Evolutionary conservation across 371 early-diverging fungal genomes (phyloP), one percentile per base, ranked within the genome.

Genomic region (Lichtheimia ornata): DNA sequence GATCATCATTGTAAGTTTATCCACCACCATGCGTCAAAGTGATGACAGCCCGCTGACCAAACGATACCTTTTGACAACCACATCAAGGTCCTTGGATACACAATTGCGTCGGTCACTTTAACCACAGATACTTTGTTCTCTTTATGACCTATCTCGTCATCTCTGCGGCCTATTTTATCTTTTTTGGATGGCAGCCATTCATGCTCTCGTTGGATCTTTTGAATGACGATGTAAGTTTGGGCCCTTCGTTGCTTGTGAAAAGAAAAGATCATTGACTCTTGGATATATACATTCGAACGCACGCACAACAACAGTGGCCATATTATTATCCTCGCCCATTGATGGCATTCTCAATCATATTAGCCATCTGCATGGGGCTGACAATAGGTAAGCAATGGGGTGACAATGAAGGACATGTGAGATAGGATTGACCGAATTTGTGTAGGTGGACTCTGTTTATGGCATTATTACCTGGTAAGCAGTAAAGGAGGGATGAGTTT

Each of bases 21-120:
- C 13, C 13, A 56, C 13, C 13, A 56, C 12, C 17, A 47, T 17
- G 47, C 17, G 17, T 47, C 17, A 0, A n/a, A 47, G 47, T 14
- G 7, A 17, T 12, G 22, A 4, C 17, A 22, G 0, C 18, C 11
- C 17, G 2, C 17, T 47, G 22, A n/a, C 17, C 47, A 9, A 47
- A 17, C 45, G n/a, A 18, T 14, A 6, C 2, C 2, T 6, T 6
- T 45, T n/a, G n/a, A 15, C 18, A 45, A 45, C 47, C 3, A 12
- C 17, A 4, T 17, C n/a, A 53, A 77, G 82, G 84, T 56, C 83
- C 83, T 5, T 92, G 94, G 85, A 84, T 93, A 49, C 88, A 91
- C 58, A 92, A 88, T 60, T 91, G 93, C 63, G 94, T 94, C 44
- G 94, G 94, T 2, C 88, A 88, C 69, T 77, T 75, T 61, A 94